phyloP scores from a whole-genome alignment of 345 rosid genomes.

The Microcos paniculata region DNA sequence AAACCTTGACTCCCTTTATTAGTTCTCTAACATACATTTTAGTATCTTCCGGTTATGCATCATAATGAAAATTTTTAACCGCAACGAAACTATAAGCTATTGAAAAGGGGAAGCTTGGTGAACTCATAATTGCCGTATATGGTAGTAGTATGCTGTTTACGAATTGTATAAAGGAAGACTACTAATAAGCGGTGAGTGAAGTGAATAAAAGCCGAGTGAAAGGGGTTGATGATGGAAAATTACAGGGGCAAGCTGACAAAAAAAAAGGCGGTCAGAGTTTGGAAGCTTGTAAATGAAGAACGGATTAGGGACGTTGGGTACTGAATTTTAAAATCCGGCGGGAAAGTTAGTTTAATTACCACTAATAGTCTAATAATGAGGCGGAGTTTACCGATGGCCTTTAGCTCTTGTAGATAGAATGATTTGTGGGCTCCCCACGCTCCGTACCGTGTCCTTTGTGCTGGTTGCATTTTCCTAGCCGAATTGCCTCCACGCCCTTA shows the following conservation, averaged over 20 bases:
- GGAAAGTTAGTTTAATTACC: conserved; percentile 23
- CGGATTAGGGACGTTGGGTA: conserved; percentile 24
- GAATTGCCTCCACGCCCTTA: not conserved
- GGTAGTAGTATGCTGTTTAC: too few relatives aligned
- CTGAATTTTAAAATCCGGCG: conserved; percentile 28
- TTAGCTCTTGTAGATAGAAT: conserved; percentile 39
- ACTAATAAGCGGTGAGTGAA: not conserved
- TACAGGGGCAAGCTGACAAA: conserved; percentile 39
- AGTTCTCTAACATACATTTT: too few relatives aligned
- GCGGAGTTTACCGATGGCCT: conserved; percentile 31
- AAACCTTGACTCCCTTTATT: too few relatives aligned
- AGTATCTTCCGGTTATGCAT: too few relatives aligned
- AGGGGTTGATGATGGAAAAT: conserved; percentile 14
- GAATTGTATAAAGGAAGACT: not conserved
- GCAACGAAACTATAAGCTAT: too few relatives aligned
- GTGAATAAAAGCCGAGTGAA: conserved; percentile 3
- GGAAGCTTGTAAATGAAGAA: conserved; percentile 31
- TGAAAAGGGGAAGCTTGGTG: too few relatives aligned
- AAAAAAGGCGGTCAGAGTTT: conserved; percentile 41
- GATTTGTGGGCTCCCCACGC: conserved; percentile 34
- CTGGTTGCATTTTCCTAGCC: conserved; percentile 22
- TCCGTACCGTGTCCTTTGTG: conserved; percentile 37
- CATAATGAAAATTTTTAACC: too few relatives aligned
- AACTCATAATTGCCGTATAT: too few relatives aligned
- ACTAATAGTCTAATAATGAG: too few relatives aligned